phyloP scores from a whole-genome alignment of 169 alveolate genomes.

The Plasmodium yoelii region DNA sequence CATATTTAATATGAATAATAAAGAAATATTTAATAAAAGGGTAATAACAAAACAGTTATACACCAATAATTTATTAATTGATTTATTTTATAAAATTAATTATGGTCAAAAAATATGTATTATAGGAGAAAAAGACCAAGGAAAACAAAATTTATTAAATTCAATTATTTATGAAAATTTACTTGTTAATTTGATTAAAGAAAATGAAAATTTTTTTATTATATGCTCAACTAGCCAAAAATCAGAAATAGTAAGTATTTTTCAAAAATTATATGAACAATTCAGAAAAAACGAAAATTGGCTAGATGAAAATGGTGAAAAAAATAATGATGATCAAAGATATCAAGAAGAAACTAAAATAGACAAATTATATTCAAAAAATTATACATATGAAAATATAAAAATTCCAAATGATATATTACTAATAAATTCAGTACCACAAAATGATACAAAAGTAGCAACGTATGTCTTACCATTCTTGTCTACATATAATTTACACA shows the following conservation, averaged over 20 bases:
- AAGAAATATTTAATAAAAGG: slow-evolving; percentile 20
- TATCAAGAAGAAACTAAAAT: not conserved
- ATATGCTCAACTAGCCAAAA: slow-evolving; percentile 46
- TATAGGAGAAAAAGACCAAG: slow-evolving; percentile 14
- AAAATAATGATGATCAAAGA: not conserved
- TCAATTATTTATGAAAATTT: slow-evolving; percentile 54
- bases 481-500: slow-evolving; percentile 34
- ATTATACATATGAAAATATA: slow-evolving; percentile 26
- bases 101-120: slow-evolving; percentile 60
- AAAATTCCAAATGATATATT: slow-evolving; percentile 53
- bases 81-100: slow-evolving; percentile 32
- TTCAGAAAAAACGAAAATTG: slow-evolving; percentile 11
- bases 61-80: slow-evolving; percentile 18
- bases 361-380: slow-evolving; percentile 44
- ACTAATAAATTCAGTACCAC: slow-evolving; percentile 36
- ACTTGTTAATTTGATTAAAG: slow-evolving; percentile 24
- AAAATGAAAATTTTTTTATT: slow-evolving; percentile 62
- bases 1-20: slow-evolving; percentile 10
- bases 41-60: slow-evolving; percentile 29
- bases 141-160: slow-evolving; percentile 9
- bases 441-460: slow-evolving; percentile 17
- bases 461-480: slow-evolving; percentile 33
- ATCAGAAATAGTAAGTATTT: slow-evolving; percentile 12
- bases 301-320: not conserved
- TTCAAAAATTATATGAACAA: slow-evolving; percentile 21